A percentile compares a stretch with the other conserved stretches of the same genome.
Evolutionary conservation across 495 filamentous ascomycete species (phyloP).

Genomic region (Zalerion maritima): DNA sequence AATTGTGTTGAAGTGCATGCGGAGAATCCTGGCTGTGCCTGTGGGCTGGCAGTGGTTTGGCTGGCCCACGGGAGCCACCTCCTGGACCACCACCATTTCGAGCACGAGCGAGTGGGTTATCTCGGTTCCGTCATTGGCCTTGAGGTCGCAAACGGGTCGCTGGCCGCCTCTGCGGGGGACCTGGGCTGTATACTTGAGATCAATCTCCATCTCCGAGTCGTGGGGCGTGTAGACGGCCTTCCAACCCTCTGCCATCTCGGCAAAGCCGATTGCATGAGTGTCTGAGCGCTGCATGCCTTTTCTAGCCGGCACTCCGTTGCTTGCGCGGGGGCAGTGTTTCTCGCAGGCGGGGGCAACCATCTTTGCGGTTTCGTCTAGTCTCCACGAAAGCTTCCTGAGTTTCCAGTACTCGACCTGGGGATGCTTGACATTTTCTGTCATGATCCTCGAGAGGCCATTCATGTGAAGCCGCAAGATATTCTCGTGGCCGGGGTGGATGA

Average conservation of each 20-base stretch:
- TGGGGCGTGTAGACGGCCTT: conserved; percentile 72
- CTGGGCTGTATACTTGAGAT: conserved; percentile 56
- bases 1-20: conserved; percentile 76
- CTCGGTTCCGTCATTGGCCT: conserved; percentile 59
- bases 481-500: conserved; percentile 77
- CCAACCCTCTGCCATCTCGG: conserved; percentile 78
- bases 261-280: conserved; percentile 54
- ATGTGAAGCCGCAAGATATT: conserved; percentile 67
- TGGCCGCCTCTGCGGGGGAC: no score
- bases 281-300: conserved; percentile 75
- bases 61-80: conserved; percentile 62
- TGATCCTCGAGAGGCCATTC: conserved; percentile 58
- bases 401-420: conserved; percentile 57
- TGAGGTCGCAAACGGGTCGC: conserved; percentile 71
- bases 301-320: conserved; percentile 19
- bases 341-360: conserved; percentile 69
- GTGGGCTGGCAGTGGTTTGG: conserved; percentile 66
- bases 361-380: conserved; percentile 72
- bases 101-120: conserved; percentile 75
- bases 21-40: conserved; percentile 75
- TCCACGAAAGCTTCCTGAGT: conserved; percentile 81
- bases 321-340: conserved; percentile 55
- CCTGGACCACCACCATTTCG: conserved; percentile 89
- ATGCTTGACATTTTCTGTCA: conserved; percentile 36
- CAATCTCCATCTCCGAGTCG: conserved; percentile 65